Evolutionary conservation across 345 rosid genomes (phyloP), one percentile per base, ranked within the genome.

Genomic region (Eucalyptus marginata): DNA sequence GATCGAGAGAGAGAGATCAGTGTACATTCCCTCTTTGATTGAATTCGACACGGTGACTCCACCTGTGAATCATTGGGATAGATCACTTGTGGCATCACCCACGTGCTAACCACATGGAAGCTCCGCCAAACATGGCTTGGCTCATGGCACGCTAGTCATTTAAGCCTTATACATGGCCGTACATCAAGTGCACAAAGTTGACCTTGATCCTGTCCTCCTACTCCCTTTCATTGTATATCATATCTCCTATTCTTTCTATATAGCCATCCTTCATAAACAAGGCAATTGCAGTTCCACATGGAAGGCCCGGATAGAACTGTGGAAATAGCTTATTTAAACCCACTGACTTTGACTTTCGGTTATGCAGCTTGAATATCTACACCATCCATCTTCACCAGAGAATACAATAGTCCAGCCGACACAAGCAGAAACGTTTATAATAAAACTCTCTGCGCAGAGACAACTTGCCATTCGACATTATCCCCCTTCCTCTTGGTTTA

Each of bases 61-160:
- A 56, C 0, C 3, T 56, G 62, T 1, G 62, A 56, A 56, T 56
- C 29, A 56, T 56, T 56, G 64, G 89, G 47, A 40, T 22, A 76
- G 84, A 40, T 76, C 47, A 11, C 81, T 88, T 64, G 87, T 88
- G 64, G 88, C 92, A 92, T 92, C 92, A 64, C 66, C 96, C 97
- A 94, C 92, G 96, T 96, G 93, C 91, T 88, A 88, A 86, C 68
- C 87, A 87, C 92, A 81, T 93, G 94, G 71, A 85, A 89, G 46
- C 66, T 90, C 95, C 97, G 86, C 87, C 88, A 92, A 49, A 91
- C 92, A 89, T 92, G 95, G 91, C 96, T 88, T 87, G 59, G 85
- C 59, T 84, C 46, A 86, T 83, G 96, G 84, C 80, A 88, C 89
- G 29, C 86, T 86, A 90, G 40, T 86, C 89, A 86, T 89, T 1